Evolutionary conservation across 495 filamentous ascomycete genomes (phyloP), one percentile per base, ranked within the genome.

Genomic region (Friedmanniomyces simplex): DNA sequence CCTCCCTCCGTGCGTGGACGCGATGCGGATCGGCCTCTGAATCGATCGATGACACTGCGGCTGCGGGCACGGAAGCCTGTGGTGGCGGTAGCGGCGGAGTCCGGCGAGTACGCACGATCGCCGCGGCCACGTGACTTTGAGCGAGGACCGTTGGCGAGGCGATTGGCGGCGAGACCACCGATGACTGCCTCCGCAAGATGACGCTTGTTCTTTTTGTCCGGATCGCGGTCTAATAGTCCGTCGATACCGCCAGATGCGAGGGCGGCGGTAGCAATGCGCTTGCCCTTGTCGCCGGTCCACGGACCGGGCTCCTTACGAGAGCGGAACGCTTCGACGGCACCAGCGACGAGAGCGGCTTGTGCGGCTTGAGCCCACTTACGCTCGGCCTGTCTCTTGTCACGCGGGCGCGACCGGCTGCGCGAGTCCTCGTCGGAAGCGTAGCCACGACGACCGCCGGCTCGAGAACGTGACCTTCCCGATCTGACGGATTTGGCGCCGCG

Each of bases 281-380:
- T 89, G 55, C 88, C 88, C 70, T 95, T 95, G 30, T 83, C 82
- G 46, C 89, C 90, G 34, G 79, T 83, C 87, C 88, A 94, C 20
- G 81, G 79, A 49, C 90, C 90, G 0, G 87, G 85, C 48, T 89
- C 84, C 63, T 93, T 94, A 67, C 89, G 86, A 37, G 84, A 78
- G 36, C 87, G 82, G 77, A 94, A 94, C 26, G 90, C 90, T 73
- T 95, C 88, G 22, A 87, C 81, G 11, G 88, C 90, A 58, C 89
- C 90, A 52, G 90, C 89, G 37, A 89, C 78, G 39, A 95, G 71
- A 7, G 90, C 91, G 20, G 90, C 89, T 69, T 87, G 86, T 63
- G 88, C 86, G 41, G 89, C 90, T 68, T 95, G 88, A 57, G 86
- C 79, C 63, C 93, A 82, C 56, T 86, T 87, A 54, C 79, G 78